Percentiles rank a stretch among this genome's conserved stretches.
These are phyloP conservation scores for Fusarium sublunatum DNA, from an alignment of 2,329 filamentous ascomycete genomes.

Conservation along the genomic window DNA sequence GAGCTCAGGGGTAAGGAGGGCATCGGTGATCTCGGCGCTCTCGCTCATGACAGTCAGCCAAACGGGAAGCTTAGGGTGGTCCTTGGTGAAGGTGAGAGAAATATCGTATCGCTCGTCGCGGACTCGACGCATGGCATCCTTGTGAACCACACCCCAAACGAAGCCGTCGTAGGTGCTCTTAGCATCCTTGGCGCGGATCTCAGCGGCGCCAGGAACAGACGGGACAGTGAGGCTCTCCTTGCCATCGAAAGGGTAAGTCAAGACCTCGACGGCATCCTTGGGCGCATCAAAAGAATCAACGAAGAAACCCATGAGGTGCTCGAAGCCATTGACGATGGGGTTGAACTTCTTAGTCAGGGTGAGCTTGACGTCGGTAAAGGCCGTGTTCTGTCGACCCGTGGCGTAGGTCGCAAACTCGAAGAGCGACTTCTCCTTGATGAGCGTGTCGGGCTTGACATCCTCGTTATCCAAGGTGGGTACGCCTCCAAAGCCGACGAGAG, in stretches of 20 bases:
- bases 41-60: conserved; percentile 98
- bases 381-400: conserved; percentile 90
- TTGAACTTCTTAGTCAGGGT: conserved; percentile 89
- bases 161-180: conserved; percentile 87
- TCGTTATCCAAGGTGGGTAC: conserved; percentile 61
- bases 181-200: conserved; percentile 64
- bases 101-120: conserved; percentile 95
- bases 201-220: conserved; percentile 67
- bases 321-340: conserved; percentile 71
- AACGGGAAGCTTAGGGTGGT: conserved; percentile 85
- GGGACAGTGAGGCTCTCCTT: conserved; percentile 85
- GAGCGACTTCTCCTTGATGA: conserved; percentile 87
- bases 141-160: conserved; percentile 95
- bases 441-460: conserved; percentile 51
- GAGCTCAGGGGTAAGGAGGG: conserved; percentile 87
- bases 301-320: conserved; percentile 78
- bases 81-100: conserved; percentile 92
- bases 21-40: conserved; percentile 92
- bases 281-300: conserved; percentile 79
- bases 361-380: conserved; percentile 88
- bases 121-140: conserved; percentile 89
- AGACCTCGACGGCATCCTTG: conserved; percentile 78
- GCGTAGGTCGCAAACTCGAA: conserved; percentile 90
- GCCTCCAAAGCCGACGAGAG: conserved; percentile 82
- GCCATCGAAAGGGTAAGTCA: conserved; percentile 90